phyloP scores from a whole-genome alignment of 192 early-diverging fungal species.

The Umbelopsis isabellina region DNA sequence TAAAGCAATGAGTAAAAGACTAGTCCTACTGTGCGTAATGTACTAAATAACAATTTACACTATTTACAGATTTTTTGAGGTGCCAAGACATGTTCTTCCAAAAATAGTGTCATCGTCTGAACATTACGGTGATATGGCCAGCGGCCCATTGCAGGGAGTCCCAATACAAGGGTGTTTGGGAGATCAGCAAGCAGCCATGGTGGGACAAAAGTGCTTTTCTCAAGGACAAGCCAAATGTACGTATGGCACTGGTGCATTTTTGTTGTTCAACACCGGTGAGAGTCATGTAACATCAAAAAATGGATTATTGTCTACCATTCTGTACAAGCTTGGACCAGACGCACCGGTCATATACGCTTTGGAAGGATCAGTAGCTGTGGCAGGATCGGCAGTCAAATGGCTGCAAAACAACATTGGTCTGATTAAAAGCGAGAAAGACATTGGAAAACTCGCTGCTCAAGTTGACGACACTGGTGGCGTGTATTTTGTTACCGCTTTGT shows the following conservation, averaged over 20 bases:
- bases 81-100: constrained; percentile 64
- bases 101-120: constrained; percentile 85
- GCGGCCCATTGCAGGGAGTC: constrained; percentile 68
- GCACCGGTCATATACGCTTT: constrained; percentile 77
- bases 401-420: constrained; percentile 85
- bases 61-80: constrained; percentile 63
- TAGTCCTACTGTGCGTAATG: neutral
- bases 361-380: constrained; percentile 91
- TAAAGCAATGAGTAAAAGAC: no score
- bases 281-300: constrained; percentile 74
- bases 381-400: constrained; percentile 92
- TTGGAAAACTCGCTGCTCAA: constrained; percentile 69
- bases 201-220: constrained; percentile 90
- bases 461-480: constrained; percentile 84
- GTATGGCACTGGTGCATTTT: constrained; percentile 96
- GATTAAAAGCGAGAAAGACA: constrained; percentile 73
- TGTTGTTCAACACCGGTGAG: constrained; percentile 90
- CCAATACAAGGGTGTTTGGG: constrained; percentile 89
- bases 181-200: constrained; percentile 94
- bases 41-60: neutral
- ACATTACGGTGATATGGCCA: constrained; percentile 67
- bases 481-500: constrained; percentile 95
- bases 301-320: constrained; percentile 90
- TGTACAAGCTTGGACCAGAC: constrained; percentile 81
- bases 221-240: constrained; percentile 93